Evolutionary conservation across 345 rosid species (phyloP), one percentile per base, ranked within the genome.

Genomic region (Adansonia digitata): DNA sequence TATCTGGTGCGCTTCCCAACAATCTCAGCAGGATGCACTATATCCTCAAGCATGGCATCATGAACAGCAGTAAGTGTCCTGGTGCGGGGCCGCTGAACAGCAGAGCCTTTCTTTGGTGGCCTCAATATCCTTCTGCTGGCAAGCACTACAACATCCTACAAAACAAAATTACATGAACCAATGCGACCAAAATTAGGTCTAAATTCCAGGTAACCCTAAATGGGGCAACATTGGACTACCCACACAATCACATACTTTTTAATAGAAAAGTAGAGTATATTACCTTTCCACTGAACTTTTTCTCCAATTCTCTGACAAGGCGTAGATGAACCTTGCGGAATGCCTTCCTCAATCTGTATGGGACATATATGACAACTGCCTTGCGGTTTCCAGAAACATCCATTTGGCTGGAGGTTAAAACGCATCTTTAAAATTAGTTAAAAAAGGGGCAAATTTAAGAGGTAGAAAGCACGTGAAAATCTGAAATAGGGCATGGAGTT

Each of bases 221-320:
- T 7, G 43, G 8, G 1, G 43, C 43, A 40, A 40, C n/a, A n/a
- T n/a, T n/a, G n/a, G n/a, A n/a, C n/a, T n/a, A n/a, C n/a, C n/a
- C n/a, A n/a, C n/a, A n/a, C n/a, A n/a, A n/a, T n/a, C n/a, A n/a
- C n/a, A n/a, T n/a, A 26, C 9, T 56, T 27, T 13, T 7, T 13
- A 29, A 34, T 64, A 53, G 51, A 51, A 24, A 77, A 11, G 37
- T 20, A 2, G 43, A 11, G 43, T 57, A 26, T 12, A 18, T 48
- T 75, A 91, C 98, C 89, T 90, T 93, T 12, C 98, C 98, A 83
- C 97, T 90, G 91, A 93, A 93, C 67, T 94, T 93, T 76, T 93
- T 93, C 91, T 93, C 98, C 64, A 93, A 80, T 88, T 93, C 98
- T 72, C 98, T 86, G 29, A 90, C 97, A 60, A 91, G 93, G 56